Base-by-base conservation (phyloP, 352 stramenopile species). In the Phytophthora sojae region DNA sequence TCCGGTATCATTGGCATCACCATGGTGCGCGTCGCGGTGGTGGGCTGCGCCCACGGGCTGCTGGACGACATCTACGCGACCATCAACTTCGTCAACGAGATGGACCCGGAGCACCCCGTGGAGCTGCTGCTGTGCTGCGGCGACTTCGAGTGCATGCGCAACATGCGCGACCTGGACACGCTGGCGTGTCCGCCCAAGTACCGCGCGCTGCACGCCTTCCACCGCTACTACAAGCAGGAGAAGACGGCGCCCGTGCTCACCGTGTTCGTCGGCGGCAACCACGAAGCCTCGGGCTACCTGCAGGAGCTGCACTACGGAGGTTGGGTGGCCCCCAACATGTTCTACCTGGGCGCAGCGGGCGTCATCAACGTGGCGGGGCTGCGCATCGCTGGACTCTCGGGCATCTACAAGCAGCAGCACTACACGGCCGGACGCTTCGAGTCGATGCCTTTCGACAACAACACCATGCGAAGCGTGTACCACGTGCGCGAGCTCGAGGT, bases 311-410 rank as follows among this genome's bases (percentile, higher is more conserved):
- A 98, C 69, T 99, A 99, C 75, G 98, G 98, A 25, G 98, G 98
- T 11, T 99, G 96, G 95, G 95, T 99, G 15, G 98, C 98, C 25
- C 97, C 97, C 9, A 99, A 99, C 66, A 99, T 99, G 57, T 99
- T 99, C 81, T 99, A 99, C 74, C 64, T 99, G 1, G 98, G 98
- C 1, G 88, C 88, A 11, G 94, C 96, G 6, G 97, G 97, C 4
- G 94, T 98, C 25, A 90, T 99, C 35, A 89, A 85, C 32, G 88
- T 98, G 29, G 90, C 90, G 19, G 96, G 95, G 6, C 68, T 99
- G 52, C 86, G 97, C 23, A 99, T 99, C 69, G 97, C 81, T n/a
- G 98, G 98, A 4, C 73, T 99, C 21, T 99, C 96, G 55, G 98
- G 98, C 8, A 99, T 99, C 69, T 99, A 97, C 88, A 99, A 99